Base-by-base conservation (phyloP, 176 grass and related monocot genomes). In the Zoysia pacifica region DNA sequence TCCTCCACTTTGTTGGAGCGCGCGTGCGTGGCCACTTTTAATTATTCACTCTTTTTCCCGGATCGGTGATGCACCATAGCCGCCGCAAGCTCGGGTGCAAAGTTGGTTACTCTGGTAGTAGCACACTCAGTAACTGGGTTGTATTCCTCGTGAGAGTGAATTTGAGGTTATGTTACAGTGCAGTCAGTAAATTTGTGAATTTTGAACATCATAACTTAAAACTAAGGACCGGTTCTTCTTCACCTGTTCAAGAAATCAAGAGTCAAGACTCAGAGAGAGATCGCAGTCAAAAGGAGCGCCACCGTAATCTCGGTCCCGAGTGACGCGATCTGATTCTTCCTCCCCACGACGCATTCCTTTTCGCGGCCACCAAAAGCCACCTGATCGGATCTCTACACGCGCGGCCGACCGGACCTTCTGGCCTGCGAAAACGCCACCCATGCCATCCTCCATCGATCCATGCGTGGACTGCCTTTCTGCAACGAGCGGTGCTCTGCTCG, bases 321-420 rank as follows among this genome's bases (percentile, higher is more conserved):
- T 2, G 68, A 83, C 79, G 59, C 59, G 59, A 62, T 62, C 59
- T 10, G 58, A 28, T 61, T 28, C 15, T 55, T 75, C n/a, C n/a
- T 35, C 49, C 60, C 12, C 16, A 54, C 4, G 45, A 6, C 20
- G 59, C 56, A 48, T 71, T 69, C 75, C 62, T 68, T 42, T 44
- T 15, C 75, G 80, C 44, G 46, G 53, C 18, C 54, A 45, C 11
- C 45, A 54, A 64, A 81, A 79, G 15, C 37, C 40, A 20, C 18
- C 55, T 58, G 55, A 58, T 58, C 44, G 5, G 5, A 15, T 58
- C 5, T 10, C 46, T 55, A 39, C 78, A 51, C 67, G 65, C 56
- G 54, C 76, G 39, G 69, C 81, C 80, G 61, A 62, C 86, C 86
- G 61, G 5, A 70, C 20, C 63, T 49, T 80, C 81, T 69, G 61